Evolutionary conservation across 495 filamentous ascomycete genomes (phyloP), one percentile per base, ranked within the genome.

Genomic region (Xylaria telfairii): DNA sequence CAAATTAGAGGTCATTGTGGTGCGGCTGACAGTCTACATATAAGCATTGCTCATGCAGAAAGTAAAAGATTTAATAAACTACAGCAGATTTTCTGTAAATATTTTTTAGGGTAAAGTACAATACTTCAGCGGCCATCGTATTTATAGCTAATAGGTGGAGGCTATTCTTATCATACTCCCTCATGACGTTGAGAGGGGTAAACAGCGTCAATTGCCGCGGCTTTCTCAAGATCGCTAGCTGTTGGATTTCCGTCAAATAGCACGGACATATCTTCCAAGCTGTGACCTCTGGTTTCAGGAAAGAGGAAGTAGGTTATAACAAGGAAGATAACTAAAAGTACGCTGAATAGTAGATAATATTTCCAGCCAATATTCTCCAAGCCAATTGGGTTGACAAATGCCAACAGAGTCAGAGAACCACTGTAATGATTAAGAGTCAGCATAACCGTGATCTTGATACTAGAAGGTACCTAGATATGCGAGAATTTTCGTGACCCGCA

Each of bases 261-360:
- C 62, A 81, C 81, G 34, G 81, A 79, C 64, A 87, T 86, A 71
- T 87, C 85, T 65, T 87, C 84, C 62, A 87, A 78, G 6, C 81
- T 75, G 19, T 81, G 80, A 64, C 82, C 82, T n/a, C 80, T 77
- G 59, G 85, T 87, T 74, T 86, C 84, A 59, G 85, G 81, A 66
- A 83, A 86, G 67, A 80, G 81, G 68, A 79, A 65, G 62, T 46
- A 84, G 47, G 85, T 78, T 44, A 86, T 78, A 56, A 78, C 44
- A 2, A 87, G 71, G 72, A 86, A 84, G 51, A 82, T 62, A 1
- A 73, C 75, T 13, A 87, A 67, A 80, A 82, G 84, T 26, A 77
- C 73, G 75, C 77, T 79, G 72, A 83, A 85, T 37, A 82, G 73
- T 41, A 81, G 77, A 67, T 85, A 82, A 72, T 81, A 81, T 66